Conservation (phyloP, 73 alveolate species). For the Tetrahymena borealis region DNA sequence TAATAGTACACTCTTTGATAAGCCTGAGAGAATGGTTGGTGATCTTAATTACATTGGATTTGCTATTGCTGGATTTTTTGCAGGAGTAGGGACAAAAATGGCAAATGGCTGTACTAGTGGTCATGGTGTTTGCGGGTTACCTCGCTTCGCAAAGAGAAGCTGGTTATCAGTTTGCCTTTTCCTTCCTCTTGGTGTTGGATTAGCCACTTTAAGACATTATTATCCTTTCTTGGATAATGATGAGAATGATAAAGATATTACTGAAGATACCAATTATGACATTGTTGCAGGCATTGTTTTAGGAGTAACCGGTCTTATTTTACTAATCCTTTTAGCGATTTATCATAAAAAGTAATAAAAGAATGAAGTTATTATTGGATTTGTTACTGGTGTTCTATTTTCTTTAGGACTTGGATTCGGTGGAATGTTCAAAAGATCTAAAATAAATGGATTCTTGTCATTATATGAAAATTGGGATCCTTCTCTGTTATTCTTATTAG, state of each 20-base stretch:
- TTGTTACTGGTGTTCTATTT: background rate
- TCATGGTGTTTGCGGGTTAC: constrained; percentile 97
- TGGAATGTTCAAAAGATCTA: background rate
- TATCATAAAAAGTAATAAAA: background rate
- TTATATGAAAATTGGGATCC: constrained; percentile 8
- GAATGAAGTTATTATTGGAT: background rate
- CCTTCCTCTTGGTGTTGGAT: constrained; percentile 78
- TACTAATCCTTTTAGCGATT: background rate
- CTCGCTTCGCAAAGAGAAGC: constrained; percentile 83
- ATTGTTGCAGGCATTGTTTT: background rate
- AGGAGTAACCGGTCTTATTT: background rate
- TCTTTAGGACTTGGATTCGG: background rate
- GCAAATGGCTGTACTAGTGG: constrained; percentile 99
- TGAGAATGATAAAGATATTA: background rate
- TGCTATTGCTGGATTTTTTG: constrained; percentile 85
- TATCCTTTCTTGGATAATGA: background rate
- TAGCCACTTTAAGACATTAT: constrained; percentile 67
- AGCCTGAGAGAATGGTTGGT: background rate
- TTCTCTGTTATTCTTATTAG: constrained; percentile 83
- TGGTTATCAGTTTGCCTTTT: constrained; percentile 79
- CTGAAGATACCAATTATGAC: background rate
- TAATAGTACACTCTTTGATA: background rate
- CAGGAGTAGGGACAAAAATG: constrained; percentile 91
- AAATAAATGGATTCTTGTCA: background rate
- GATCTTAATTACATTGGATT: constrained; percentile 47